Conservation (phyloP, 202 grass and related monocot genomes). For the Saccharum hybrid region DNA sequence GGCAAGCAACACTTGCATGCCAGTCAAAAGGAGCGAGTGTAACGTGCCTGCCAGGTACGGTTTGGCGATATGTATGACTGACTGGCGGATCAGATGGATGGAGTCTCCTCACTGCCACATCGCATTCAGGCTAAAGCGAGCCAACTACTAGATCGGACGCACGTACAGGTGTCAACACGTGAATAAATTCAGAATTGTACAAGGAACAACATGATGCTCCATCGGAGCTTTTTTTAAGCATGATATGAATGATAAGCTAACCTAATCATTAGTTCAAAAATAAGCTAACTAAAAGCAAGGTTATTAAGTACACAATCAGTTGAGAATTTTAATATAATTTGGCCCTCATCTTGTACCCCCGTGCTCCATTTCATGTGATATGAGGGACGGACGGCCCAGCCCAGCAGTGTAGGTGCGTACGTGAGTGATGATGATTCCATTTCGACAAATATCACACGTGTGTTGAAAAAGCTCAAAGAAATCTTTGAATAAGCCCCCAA, state of each 20-base stretch:
- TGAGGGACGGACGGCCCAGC: not conserved
- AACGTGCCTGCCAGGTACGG: slow-evolving; percentile 16
- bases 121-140: slow-evolving; percentile 1
- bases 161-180: not conserved
- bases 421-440: not conserved
- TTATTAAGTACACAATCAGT: no score
- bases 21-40: slow-evolving; percentile 8
- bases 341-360: not conserved
- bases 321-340: not conserved
- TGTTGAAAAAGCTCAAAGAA: not conserved
- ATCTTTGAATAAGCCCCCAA: not conserved
- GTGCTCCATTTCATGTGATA: not conserved
- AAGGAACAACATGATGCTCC: not conserved
- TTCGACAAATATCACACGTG: slow-evolving; percentile 1
- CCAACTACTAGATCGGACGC: not conserved
- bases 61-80: not conserved
- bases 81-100: not conserved
- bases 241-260: no score
- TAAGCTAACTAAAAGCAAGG: no score
- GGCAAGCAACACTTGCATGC: slow-evolving; percentile 10
- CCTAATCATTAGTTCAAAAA: no score
- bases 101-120: not conserved
- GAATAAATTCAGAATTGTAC: not conserved
- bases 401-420: not conserved
- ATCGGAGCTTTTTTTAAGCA: no score